phyloP scores from a whole-genome alignment of 2,329 filamentous ascomycete genomes.

The Colletotrichum lentis region DNA sequence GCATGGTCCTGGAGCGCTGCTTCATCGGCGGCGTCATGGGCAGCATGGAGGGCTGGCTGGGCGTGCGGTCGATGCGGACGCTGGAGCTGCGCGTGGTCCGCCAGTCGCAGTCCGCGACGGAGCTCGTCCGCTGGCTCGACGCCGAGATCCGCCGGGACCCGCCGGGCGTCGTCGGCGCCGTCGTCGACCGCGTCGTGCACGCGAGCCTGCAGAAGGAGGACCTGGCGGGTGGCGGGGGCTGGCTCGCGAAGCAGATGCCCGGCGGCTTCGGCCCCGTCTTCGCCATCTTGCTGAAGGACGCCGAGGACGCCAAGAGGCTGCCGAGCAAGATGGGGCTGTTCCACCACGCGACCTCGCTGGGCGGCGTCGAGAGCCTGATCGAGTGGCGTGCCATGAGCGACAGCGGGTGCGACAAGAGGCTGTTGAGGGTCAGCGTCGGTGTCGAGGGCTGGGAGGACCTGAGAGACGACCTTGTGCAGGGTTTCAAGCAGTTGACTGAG shows the following conservation, averaged over 20 bases:
- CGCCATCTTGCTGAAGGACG: conserved; percentile 70
- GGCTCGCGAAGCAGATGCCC: conserved; percentile 90
- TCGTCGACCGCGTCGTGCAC: conserved; percentile 73
- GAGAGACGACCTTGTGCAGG: conserved; percentile 74
- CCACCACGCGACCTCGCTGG: conserved; percentile 93
- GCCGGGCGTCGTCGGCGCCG: conserved; percentile 55
- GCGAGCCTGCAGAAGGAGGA: conserved; percentile 78
- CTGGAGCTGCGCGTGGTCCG: conserved; percentile 82
- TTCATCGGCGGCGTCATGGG: conserved; percentile 86
- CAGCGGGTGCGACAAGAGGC: conserved; percentile 69
- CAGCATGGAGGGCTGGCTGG: conserved; percentile 90
- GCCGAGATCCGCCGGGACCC: conserved; percentile 50
- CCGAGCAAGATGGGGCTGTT: conserved; percentile 84
- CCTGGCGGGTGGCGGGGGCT: conserved; percentile 63
- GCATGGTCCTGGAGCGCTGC: conserved; percentile 73
- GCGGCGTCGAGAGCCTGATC: conserved; percentile 93
- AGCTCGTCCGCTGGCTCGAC: conserved; percentile 76
- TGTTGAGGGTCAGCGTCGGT: conserved; percentile 85
- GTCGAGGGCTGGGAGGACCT: conserved; percentile 89
- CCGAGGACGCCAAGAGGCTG: conserved; percentile 69
- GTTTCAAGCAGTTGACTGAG: conserved; percentile 64
- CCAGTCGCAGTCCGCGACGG: conserved; percentile 75
- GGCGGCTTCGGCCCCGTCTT: conserved; percentile 91
- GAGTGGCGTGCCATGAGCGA: conserved; percentile 97
- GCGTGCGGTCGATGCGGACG: conserved; percentile 84